Conservation (phyloP, 1,139 yeast genomes). For the Scheffersomyces titani region DNA sequence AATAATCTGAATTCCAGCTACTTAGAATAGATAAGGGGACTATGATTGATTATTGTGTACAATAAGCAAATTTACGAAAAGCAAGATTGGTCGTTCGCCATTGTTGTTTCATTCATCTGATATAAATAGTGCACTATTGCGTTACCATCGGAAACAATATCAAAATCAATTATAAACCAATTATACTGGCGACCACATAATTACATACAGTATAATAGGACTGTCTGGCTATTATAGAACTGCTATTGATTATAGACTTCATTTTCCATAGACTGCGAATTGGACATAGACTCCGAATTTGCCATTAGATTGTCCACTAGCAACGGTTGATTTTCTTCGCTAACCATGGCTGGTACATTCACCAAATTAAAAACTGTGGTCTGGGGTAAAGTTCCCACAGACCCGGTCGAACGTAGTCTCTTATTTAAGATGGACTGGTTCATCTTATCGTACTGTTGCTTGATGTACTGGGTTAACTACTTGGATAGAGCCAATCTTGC, state of each 20-base stretch:
- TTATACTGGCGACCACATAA: too few relatives aligned
- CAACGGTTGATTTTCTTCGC: not conserved
- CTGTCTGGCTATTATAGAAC: too few relatives aligned
- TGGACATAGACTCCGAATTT: not conserved
- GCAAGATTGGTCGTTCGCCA: not conserved
- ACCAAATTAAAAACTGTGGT: conserved; percentile 12
- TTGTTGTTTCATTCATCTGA: not conserved
- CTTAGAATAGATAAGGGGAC: not conserved
- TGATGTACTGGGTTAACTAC: conserved; percentile 54
- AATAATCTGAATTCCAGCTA: not conserved
- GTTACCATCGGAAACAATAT: too few relatives aligned
- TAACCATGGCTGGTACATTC: not conserved
- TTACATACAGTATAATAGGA: too few relatives aligned
- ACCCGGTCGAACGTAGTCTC: conserved; percentile 40
- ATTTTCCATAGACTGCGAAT: too few relatives aligned
- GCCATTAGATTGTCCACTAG: not conserved
- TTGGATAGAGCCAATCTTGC: conserved; percentile 50
- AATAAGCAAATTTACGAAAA: not conserved
- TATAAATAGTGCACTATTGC: not conserved
- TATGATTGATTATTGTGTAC: not conserved
- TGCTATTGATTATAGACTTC: not conserved
- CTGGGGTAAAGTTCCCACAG: conserved; percentile 43
- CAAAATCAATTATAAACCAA: too few relatives aligned
- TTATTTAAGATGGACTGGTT: conserved; percentile 55
- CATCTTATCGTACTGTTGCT: conserved; percentile 56